A percentile compares a stretch with the other conserved stretches of the same genome.
These are phyloP conservation scores for Bipolaris bicolor DNA, from an alignment of 2,329 filamentous ascomycete genomes.

Conservation along the genomic window DNA sequence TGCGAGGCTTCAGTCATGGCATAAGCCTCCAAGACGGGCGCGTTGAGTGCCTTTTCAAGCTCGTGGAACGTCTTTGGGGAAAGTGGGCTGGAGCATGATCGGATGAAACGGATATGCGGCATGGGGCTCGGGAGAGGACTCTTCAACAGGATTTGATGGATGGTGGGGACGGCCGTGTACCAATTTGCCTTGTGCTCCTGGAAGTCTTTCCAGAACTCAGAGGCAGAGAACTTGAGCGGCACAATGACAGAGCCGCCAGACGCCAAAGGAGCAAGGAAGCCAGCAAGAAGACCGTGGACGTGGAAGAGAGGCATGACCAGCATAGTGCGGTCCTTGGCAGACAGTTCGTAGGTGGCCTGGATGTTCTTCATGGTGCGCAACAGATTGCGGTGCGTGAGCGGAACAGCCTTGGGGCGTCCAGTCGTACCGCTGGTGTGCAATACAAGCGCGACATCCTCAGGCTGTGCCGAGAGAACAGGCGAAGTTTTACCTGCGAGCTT, in stretches of 20 bases:
- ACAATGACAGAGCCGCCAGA: slow-evolving; percentile 81
- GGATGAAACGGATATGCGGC: slow-evolving; percentile 81
- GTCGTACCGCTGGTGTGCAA: slow-evolving; percentile 87
- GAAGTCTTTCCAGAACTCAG: slow-evolving; percentile 83
- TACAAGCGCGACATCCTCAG: slow-evolving; percentile 82
- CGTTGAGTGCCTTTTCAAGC: slow-evolving; percentile 75
- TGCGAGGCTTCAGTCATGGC: slow-evolving; percentile 92
- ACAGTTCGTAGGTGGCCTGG: slow-evolving; percentile 75
- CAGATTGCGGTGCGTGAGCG: slow-evolving; percentile 80
- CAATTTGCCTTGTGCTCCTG: slow-evolving; percentile 77
- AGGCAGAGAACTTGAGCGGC: slow-evolving; percentile 78
- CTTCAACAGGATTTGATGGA: slow-evolving; percentile 86
- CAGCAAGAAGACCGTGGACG: slow-evolving; percentile 85
- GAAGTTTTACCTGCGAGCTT: slow-evolving; percentile 63
- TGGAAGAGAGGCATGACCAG: slow-evolving; percentile 92
- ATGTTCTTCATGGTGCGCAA: slow-evolving; percentile 86
- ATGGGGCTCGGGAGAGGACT: slow-evolving; percentile 70
- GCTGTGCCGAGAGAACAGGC: slow-evolving; percentile 62
- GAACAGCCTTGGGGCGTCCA: slow-evolving; percentile 80
- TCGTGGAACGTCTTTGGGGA: slow-evolving; percentile 82
- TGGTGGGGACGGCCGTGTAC: slow-evolving; percentile 93
- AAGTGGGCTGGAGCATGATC: slow-evolving; percentile 83
- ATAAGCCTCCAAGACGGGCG: slow-evolving; percentile 86
- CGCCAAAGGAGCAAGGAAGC: slow-evolving; percentile 76
- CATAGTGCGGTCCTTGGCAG: slow-evolving; percentile 74